These are phyloP conservation scores for Chlamydomonas eustigma DNA, from an alignment of 139 green algal genomes.

Conservation along the genomic window DNA sequence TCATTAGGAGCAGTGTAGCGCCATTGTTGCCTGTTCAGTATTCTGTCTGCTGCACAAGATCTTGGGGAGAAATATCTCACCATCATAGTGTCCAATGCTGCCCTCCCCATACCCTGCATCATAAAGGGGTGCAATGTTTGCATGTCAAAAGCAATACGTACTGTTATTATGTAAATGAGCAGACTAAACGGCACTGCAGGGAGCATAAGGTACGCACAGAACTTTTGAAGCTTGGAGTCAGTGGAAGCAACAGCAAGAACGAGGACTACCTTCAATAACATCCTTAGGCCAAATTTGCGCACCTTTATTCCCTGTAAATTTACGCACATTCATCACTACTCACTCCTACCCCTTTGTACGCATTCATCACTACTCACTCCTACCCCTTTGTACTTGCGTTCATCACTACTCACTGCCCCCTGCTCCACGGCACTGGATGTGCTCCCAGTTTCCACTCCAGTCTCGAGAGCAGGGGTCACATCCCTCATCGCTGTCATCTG, in stretches of 20 bases:
- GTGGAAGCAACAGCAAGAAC: no score
- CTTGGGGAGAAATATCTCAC: conserved; percentile 11
- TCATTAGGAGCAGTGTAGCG: no score
- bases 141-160: neutral
- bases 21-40: neutral
- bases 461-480: conserved; percentile 38
- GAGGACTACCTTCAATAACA: no score
- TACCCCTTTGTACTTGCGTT: no score
- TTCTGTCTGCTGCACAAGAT: neutral
- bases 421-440: conserved; percentile 46
- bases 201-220: no score
- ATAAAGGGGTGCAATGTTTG: neutral
- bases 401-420: conserved; percentile 15
- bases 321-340: no score
- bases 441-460: conserved; percentile 43
- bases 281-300: no score
- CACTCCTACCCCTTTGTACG: no score
- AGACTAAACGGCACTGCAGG: no score
- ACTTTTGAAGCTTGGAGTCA: no score
- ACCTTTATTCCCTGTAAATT: no score
- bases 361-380: no score
- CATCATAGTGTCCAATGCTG: conserved; percentile 27
- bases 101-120: conserved; percentile 39
- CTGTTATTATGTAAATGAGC: neutral
- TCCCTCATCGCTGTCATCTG: conserved; percentile 13